Conservation (phyloP, 345 rosid genomes). For the Litchi chinensis region DNA sequence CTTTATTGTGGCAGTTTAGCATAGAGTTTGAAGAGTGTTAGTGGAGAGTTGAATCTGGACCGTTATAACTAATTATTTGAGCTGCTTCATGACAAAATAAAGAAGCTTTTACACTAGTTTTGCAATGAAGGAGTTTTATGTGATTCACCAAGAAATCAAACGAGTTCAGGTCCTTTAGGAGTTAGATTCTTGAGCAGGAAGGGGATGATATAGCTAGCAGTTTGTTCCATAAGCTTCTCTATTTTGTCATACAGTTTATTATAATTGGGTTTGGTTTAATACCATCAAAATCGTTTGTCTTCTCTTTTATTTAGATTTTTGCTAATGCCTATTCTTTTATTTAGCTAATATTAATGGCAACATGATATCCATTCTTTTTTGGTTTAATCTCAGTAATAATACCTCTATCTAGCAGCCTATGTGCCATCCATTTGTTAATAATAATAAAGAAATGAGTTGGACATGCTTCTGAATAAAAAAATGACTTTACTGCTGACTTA, state of each 20-base stretch:
- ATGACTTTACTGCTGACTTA: slow-evolving; percentile 3
- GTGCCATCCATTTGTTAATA: not conserved
- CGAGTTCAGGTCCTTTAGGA: not conserved
- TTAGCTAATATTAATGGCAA: not conserved
- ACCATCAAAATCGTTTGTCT: not conserved
- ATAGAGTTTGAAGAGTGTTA: not conserved
- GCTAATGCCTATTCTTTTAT: too few relatives aligned
- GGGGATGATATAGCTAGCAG: not conserved
- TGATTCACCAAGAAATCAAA: not conserved
- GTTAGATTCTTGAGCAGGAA: not conserved
- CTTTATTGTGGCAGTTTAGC: not conserved
- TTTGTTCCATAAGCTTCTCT: not conserved
- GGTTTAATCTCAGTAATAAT: not conserved
- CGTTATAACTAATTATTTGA: not conserved
- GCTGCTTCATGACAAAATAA: not conserved
- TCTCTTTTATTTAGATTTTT: not conserved
- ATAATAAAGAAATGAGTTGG: too few relatives aligned
- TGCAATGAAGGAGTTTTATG: not conserved
- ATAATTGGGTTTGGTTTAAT: not conserved
- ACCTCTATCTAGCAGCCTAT: not conserved
- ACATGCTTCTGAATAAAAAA: too few relatives aligned
- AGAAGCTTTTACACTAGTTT: not conserved
- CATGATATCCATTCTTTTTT: not conserved
- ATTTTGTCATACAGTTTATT: not conserved
- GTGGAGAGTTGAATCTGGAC: not conserved